Evolutionary conservation across 495 filamentous ascomycete species (phyloP), one percentile per base, ranked within the genome.

Genomic region (Penicillium ucsense): DNA sequence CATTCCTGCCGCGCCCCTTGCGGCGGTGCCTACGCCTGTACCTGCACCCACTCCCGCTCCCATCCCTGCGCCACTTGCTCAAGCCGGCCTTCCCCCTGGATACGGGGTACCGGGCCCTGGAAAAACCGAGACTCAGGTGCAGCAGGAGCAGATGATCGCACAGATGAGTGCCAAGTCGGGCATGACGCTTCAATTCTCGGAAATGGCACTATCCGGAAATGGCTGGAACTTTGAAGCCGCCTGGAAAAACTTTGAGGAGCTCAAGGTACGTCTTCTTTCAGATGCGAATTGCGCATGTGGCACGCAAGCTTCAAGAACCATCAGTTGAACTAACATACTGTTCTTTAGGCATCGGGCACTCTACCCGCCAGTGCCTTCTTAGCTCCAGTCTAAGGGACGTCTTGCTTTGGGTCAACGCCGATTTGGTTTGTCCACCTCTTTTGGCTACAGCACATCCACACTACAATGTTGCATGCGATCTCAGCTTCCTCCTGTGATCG

Each of bases 171-270:
- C 72, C 39, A 75, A 73, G 40, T 89, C 87, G 2, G 75, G 78
- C 33, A 83, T 92, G 84, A 89, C 77, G 1, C 57, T 81, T 6
- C 71, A 83, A 46, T 91, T 80, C 54, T 82, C 88, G 3, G 73
- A 81, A 52, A 68, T 86, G 62, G 89, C 86, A 52, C 69, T 92
- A 4, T 71, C 75, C 0, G 77, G 84, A 49, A 82, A 79, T 50
- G 76, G 76, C 39, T 92, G 88, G 86, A 78, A 88, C 59, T 75
- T 84, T 35, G 77, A 83, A n/a, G 65, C 65, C 44, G 88, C 86
- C 0, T 66, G 84, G 52, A 68, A 70, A 46, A 76, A 79, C 35
- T 90, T 89, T 59, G 78, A 82, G 49, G 70, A 79, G 40, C 55
- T 72, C 4, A 74, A 72, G 62, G 71, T 71, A 62, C 54, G 61